Conservation (phyloP, 768 basidiomycete genomes). For the Mycena indigotica region DNA sequence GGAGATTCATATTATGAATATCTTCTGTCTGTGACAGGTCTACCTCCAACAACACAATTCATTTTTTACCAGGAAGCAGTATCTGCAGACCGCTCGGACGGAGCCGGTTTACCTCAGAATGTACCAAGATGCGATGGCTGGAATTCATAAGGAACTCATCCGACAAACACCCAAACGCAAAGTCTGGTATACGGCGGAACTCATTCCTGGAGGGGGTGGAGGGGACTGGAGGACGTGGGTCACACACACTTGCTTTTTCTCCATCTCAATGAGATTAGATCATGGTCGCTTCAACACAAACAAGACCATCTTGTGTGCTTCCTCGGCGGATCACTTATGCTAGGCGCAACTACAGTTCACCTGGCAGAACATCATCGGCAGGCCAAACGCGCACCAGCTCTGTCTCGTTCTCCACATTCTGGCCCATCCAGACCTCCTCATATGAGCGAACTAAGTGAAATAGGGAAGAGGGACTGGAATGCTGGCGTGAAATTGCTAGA, state of each 20-base stretch:
- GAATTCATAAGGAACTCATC: conserved; percentile 64
- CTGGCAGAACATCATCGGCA: neutral
- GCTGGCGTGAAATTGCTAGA: conserved; percentile 65
- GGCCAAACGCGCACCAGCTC: neutral
- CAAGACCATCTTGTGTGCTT: conserved; percentile 87
- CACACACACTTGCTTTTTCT: conserved; percentile 32
- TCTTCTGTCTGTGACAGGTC: conserved; percentile 47
- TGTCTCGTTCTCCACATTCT: neutral
- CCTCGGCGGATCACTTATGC: conserved; percentile 73
- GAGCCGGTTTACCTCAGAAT: conserved; percentile 68
- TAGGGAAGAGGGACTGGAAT: conserved; percentile 62
- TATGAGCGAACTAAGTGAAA: conserved; percentile 44
- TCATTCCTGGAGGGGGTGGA: conserved; percentile 43
- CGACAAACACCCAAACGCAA: conserved; percentile 48
- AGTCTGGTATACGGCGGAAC: conserved; percentile 67
- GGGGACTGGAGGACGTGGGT: conserved; percentile 26
- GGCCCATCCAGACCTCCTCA: conserved; percentile 51
- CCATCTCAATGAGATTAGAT: conserved; percentile 32
- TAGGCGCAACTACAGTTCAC: conserved; percentile 57
- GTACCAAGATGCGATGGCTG: conserved; percentile 73
- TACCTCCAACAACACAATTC: neutral
- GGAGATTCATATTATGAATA: conserved; percentile 86
- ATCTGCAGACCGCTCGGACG: conserved; percentile 63
- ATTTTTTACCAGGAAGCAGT: conserved; percentile 49
- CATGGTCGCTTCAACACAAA: conserved; percentile 61